phyloP scores from a whole-genome alignment of 1,284 basidiomycete genomes.

The Gomphus sp. region DNA sequence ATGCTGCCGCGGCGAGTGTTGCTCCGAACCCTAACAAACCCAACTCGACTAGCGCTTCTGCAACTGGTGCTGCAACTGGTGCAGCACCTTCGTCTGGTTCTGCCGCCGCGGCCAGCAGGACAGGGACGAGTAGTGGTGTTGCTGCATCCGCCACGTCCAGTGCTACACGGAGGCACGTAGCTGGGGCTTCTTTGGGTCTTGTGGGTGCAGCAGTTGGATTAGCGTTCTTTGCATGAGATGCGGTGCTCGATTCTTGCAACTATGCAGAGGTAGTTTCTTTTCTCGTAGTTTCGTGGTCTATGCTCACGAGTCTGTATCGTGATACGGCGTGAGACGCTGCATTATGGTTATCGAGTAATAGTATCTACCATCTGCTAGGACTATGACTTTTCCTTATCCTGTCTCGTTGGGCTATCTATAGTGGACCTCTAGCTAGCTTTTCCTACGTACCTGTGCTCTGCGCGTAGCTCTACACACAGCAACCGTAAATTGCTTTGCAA shows the following conservation, averaged over 20 bases:
- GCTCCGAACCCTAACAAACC: conserved; percentile 14
- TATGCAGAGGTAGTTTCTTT: not conserved
- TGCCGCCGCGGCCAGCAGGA: conserved; percentile 4
- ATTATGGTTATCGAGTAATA: too few relatives aligned
- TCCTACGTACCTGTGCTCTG: too few relatives aligned
- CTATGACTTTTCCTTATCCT: too few relatives aligned
- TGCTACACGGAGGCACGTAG: not conserved
- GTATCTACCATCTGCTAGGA: too few relatives aligned
- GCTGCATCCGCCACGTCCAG: not conserved
- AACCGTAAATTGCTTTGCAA: too few relatives aligned
- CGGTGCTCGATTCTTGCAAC: not conserved
- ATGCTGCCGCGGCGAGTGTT: conserved; percentile 26
- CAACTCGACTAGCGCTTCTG: conserved; percentile 16
- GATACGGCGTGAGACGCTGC: too few relatives aligned
- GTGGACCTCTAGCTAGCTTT: too few relatives aligned
- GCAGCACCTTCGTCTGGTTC: not conserved
- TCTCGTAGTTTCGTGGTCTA: not conserved
- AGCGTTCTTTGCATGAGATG: not conserved
- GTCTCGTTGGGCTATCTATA: too few relatives aligned
- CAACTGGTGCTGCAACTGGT: conserved; percentile 8
- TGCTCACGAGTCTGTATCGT: not conserved
- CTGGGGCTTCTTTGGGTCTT: not conserved
- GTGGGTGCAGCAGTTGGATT: not conserved
- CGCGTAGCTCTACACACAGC: too few relatives aligned
- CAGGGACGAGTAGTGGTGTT: not conserved